phyloP scores from a whole-genome alignment of 2,329 filamentous ascomycete species.

The Periconia digitata region DNA sequence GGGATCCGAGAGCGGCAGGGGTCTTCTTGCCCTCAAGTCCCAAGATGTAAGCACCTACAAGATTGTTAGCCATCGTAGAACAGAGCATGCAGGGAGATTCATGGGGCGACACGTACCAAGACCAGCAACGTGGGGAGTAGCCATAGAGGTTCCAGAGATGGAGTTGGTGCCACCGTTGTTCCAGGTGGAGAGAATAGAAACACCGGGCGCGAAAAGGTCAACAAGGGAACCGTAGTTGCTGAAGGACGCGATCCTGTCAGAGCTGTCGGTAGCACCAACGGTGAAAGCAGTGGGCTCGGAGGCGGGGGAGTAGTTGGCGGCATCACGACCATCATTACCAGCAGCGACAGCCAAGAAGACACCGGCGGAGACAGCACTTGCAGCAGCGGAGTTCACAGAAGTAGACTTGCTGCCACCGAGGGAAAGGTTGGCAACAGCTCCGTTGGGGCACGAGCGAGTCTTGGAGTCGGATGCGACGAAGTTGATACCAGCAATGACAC shows the following conservation, averaged over 20 bases:
- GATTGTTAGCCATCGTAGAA: neutral
- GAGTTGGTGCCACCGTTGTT: slow-evolving; percentile 44
- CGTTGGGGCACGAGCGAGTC: slow-evolving; percentile 39
- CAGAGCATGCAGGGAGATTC: no score
- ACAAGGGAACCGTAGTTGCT: slow-evolving; percentile 44
- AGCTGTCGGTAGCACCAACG: slow-evolving; percentile 44
- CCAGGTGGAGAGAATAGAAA: slow-evolving; percentile 52
- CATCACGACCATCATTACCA: slow-evolving; percentile 40
- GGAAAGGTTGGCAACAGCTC: slow-evolving; percentile 43
- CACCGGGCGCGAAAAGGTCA: slow-evolving; percentile 45
- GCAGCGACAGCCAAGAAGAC: slow-evolving; percentile 46
- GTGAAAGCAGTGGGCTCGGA: slow-evolving; percentile 43
- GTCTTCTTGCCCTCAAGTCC: slow-evolving; percentile 47
- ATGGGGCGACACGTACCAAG: slow-evolving; percentile 49
- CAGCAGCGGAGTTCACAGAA: slow-evolving; percentile 42
- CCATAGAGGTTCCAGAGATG: slow-evolving; percentile 67
- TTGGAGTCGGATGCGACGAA: slow-evolving; percentile 36
- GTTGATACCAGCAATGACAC: slow-evolving; percentile 44
- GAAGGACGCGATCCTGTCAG: slow-evolving; percentile 40
- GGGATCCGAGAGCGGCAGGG: slow-evolving; percentile 52
- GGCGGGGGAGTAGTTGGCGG: slow-evolving; percentile 40
- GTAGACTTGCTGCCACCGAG: slow-evolving; percentile 43
- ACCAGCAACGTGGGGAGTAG: slow-evolving; percentile 68
- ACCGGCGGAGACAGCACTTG: slow-evolving; percentile 37
- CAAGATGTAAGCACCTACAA: slow-evolving; percentile 62